These are phyloP conservation scores for Arthrobotrys entomopaga DNA, from an alignment of 2,329 filamentous ascomycete species.

Conservation along the genomic window DNA sequence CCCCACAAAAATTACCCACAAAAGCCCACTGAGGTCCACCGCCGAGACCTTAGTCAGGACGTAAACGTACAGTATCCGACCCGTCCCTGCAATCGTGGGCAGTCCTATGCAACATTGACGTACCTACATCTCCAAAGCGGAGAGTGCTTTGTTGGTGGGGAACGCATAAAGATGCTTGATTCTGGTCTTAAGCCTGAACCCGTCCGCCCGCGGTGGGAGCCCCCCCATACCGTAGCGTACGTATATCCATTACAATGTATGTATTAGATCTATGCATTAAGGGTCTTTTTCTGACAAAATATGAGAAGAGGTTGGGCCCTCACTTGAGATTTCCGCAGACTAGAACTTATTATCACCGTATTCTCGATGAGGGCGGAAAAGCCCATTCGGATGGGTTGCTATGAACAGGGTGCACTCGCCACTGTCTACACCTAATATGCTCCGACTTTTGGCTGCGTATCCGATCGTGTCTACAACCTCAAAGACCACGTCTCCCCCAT, in stretches of 20 bases:
- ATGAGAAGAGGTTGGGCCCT: conserved; percentile 1
- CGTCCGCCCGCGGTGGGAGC: conserved; percentile 27
- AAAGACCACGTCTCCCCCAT: conserved; percentile 9
- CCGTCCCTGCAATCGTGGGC: conserved; percentile 9
- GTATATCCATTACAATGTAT: too few species aligned
- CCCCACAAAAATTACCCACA: too few species aligned
- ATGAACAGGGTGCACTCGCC: conserved; percentile 34
- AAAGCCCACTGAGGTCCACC: too few species aligned
- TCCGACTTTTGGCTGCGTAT: too few species aligned
- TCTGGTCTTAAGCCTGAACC: conserved; percentile 13
- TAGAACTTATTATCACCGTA: not conserved
- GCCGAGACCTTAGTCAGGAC: conserved; percentile 6
- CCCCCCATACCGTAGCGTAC: conserved; percentile 2
- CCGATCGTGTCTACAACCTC: not conserved
- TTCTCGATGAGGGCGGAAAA: not conserved
- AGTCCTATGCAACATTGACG: conserved; percentile 21
- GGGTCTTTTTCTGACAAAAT: too few species aligned
- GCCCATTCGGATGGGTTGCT: conserved; percentile 16
- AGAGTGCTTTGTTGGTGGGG: not conserved
- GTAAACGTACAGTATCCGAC: conserved; percentile 13
- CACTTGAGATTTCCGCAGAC: not conserved
- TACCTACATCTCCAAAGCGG: not conserved
- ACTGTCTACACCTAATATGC: conserved; percentile 5
- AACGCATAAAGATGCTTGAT: conserved; percentile 43
- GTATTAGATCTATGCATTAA: too few species aligned